These are phyloP conservation scores for Beauveria pseudobassiana DNA, from an alignment of 2,329 filamentous ascomycete genomes.

Conservation along the genomic window DNA sequence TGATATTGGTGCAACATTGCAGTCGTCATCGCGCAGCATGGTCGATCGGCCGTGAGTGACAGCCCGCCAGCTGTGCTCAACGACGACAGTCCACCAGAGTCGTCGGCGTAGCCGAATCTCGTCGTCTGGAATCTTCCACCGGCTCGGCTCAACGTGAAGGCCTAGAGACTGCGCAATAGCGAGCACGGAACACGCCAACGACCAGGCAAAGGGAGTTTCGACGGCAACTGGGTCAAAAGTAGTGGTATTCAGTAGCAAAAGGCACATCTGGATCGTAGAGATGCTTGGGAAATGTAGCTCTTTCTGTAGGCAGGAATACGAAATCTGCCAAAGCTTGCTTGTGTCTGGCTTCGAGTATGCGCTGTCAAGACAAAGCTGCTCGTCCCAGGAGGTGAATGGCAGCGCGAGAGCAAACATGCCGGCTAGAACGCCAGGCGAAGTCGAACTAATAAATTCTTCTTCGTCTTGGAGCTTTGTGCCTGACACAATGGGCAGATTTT, in stretches of 20 bases:
- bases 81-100: constrained; percentile 16
- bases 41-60: constrained; percentile 15
- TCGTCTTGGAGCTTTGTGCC: constrained; percentile 11
- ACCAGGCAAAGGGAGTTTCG: constrained; percentile 15
- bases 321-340: constrained; percentile 15
- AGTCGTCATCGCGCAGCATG: constrained; percentile 16
- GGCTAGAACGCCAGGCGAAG: constrained; percentile 14
- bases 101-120: constrained; percentile 14
- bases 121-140: constrained; percentile 14
- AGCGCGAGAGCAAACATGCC: constrained; percentile 16
- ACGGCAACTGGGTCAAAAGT: constrained; percentile 15
- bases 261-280: constrained; percentile 13
- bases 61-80: constrained; percentile 16
- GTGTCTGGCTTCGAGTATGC: constrained; percentile 16
- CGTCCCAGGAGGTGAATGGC: constrained; percentile 16
- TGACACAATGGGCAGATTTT: constrained; percentile 16
- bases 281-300: constrained; percentile 16
- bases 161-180: constrained; percentile 14
- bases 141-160: constrained; percentile 12
- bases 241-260: constrained; percentile 14
- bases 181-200: constrained; percentile 13
- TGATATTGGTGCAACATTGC: constrained; percentile 13
- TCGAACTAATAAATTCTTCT: constrained; percentile 11
- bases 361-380: constrained; percentile 15
- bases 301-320: constrained; percentile 15